Base-by-base conservation (phyloP, 108 stramenopile species). In the Fragilariopsis cylindrus region DNA sequence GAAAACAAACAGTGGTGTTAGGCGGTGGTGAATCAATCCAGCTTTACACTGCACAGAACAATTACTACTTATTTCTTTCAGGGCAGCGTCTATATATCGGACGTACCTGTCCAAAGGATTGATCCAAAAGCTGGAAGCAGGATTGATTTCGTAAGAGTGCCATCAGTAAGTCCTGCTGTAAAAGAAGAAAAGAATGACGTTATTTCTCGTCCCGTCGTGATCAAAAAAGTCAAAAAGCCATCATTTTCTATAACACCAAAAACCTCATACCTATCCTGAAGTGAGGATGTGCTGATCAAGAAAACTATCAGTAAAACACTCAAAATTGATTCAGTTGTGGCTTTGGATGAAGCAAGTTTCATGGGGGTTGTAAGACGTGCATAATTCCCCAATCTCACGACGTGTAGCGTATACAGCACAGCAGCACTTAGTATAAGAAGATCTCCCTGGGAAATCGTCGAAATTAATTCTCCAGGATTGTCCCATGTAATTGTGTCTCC, bases 371-470 rank as follows among this genome's bases (percentile, higher is more conserved):
- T 87, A 48, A 72, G 41, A 53, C 75, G 81, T 11, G 93, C 92
- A 70, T 90, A 92, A 4, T 49, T 60, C 16, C 92, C 88, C 8
- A 96, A 76, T 47, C 96, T 79, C 16, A 96, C 85, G 7, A 96
- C 92, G 76, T 94, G 92, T 74, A 94, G 72, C 9, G 90, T 74
- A 68, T 94, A 94, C n/a, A 87, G 48, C 5, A 96, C 48, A 16
- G 92, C 92, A 7, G 95, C 89, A 16, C 81, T 65, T 5, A 96
- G 69, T 9, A 93, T 89, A 19, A 92, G 79, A 8, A 68, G 16
- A 65, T 96, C 95, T 44, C 95, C 95, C 39, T 81, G 71, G 41
- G 77, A 83, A n/a, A 88, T 74, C 7, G 64, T 58, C 7, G 64
- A 19, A 42, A 76, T 48, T 5, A 74, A 68, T 3, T 46, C 40